Base-by-base conservation (phyloP, 768 basidiomycete genomes). In the Nevesoporus exiguus region DNA sequence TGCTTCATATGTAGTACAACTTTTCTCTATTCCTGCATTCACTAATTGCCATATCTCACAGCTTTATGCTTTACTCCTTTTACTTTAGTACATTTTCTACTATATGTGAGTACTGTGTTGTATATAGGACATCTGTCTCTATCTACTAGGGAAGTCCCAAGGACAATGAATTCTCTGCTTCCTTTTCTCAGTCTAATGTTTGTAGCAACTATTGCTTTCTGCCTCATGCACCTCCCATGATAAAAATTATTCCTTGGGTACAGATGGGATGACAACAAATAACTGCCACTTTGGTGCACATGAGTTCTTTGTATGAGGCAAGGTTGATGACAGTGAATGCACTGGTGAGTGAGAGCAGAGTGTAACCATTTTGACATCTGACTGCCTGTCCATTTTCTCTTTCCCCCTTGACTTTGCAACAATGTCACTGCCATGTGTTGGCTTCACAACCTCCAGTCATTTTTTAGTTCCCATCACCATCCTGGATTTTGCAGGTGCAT, bases 261-360 rank as follows among this genome's bases (percentile, higher is more conserved):
- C 41, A 9, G 67, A 34, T 13, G 71, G 70, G 10, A 72, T 47
- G 2, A 71, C 19, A 10, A 73, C 71, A 11, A 65, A 71, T 4
- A 67, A 40, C 15, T 50, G 57, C 21, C 62, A 64, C 37, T 70
- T 70, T 0, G 46, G 55, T 5, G 45, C 52, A 21, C 37, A 55
- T 3, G 44, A 9, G 1, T 13, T 52, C 50, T 56, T 60, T 5
- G 25, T 13, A 11, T 21, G 39, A 11, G 58, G 44, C 19, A 51
- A 52, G 9, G 44, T 19, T 11, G 60, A 52, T 5, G 52, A 46
- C 9, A 54, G 49, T 3, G 60, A 62, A 5, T 36, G 50, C 14
- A 59, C 46, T 6, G 47, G 49, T 2, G 63, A 54, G 19, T 42
- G 61, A 43, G 31, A 24, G 3, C n/a, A 41, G 4, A 46, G 0